Evolutionary conservation across 1,284 basidiomycete genomes (phyloP), one percentile per base, ranked within the genome.

Genomic region (Malassezia restricta): DNA sequence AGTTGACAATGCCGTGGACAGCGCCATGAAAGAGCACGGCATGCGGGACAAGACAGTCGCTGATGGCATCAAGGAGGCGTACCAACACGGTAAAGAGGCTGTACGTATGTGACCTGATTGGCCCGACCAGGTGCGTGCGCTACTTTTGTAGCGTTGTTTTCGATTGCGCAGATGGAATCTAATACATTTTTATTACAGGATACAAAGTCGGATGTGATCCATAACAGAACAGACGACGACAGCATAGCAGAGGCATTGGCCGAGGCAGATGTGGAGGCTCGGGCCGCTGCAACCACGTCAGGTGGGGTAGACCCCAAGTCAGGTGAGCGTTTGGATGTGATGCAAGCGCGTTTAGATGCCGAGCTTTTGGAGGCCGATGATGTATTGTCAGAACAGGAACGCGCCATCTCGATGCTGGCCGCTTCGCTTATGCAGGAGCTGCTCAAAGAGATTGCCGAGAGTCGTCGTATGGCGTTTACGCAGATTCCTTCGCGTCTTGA

Each of bases 321-420:
- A 31, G 43, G 43, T 15, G 43, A 44, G 20, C 7, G 12, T 14
- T 7, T 24, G 43, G 17, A 43, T 12, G 53, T 38, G 20, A 44
- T 58, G 15, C 43, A 59, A 40, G 45, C 35, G 5, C 31, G 32
- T 38, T 40, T 61, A n/a, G 49, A 52, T n/a, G 43, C 46, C 6
- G 51, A 54, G 46, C 20, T 54, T 28, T 8, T 27, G 8, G 6
- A 11, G 5, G 33, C 31, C 12, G 51, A 54, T 17, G 29, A 61
- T 30, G 51, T 51, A 32, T 52, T 66, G 5, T 38, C 20, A 14
- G 28, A 39, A 5, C n/a, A 27, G 3, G 40, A 54, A 37, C 7
- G 17, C 15, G 15, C 14, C 6, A 47, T 54, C 31, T 11, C 27
- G 17, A 27, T 17, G 8, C 40, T 54, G 2, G 27, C 38, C 8